A percentile compares a stretch with the other conserved stretches of the same genome.
These are phyloP conservation scores for Ustilago crameri DNA, from an alignment of 1,284 basidiomycete species.

Conservation along the genomic window DNA sequence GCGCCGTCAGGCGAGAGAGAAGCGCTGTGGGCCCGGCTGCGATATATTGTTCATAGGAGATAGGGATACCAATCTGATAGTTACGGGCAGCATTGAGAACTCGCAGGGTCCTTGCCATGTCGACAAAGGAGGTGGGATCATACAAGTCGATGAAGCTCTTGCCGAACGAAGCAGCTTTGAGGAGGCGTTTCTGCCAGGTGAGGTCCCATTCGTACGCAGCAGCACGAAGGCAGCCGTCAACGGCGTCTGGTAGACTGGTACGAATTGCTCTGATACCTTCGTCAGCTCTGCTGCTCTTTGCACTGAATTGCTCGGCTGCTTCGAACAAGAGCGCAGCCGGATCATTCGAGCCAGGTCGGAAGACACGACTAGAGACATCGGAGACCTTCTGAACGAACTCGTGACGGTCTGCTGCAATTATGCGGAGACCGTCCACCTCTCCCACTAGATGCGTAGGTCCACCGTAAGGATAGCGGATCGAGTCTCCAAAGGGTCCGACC, in stretches of 20 bases:
- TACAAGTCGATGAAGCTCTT: conserved; percentile 91
- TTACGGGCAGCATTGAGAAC: conserved; percentile 93
- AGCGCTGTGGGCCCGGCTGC: conserved; percentile 71
- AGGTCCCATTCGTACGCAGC: conserved; percentile 92
- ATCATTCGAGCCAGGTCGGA: conserved; percentile 89
- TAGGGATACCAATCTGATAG: conserved; percentile 90
- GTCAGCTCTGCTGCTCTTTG: conserved; percentile 86
- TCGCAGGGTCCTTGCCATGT: conserved; percentile 89
- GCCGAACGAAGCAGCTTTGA: conserved; percentile 92
- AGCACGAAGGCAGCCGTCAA: conserved; percentile 92
- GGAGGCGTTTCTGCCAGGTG: conserved; percentile 84
- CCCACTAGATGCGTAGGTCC: conserved; percentile 82
- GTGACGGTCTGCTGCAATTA: conserved; percentile 81
- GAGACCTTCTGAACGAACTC: conserved; percentile 90
- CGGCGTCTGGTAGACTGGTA: conserved; percentile 80
- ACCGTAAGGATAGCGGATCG: conserved; percentile 83
- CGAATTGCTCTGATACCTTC: conserved; percentile 89
- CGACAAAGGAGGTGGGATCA: conserved; percentile 88
- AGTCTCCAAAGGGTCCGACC: conserved; percentile 91
- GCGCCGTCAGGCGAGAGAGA: conserved; percentile 82
- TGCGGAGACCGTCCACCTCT: conserved; percentile 86
- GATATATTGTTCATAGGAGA: conserved; percentile 85
- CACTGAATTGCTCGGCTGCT: conserved; percentile 86
- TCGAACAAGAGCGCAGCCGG: conserved; percentile 91
- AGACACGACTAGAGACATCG: conserved; percentile 68